A percentile compares a stretch with the other conserved stretches of the same genome.
phyloP scores from a whole-genome alignment of 2,329 filamentous ascomycete species.

The Xylariaceae sp. region DNA sequence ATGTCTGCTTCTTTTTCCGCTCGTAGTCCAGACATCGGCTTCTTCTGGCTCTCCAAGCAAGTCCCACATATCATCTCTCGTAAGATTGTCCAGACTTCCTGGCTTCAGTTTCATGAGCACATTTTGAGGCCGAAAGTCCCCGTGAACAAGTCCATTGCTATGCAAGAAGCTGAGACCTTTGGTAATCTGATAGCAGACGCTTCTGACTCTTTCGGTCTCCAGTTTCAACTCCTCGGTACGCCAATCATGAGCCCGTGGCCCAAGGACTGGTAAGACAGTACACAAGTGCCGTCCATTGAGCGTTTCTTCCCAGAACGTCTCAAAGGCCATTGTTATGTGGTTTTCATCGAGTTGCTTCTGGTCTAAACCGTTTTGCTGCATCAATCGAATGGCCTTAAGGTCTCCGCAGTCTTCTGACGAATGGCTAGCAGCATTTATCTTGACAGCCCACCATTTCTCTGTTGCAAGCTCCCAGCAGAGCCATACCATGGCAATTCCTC shows the following conservation, averaged over 20 bases:
- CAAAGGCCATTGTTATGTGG: conserved; percentile 14
- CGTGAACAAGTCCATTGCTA: conserved; percentile 23
- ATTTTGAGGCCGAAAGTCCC: conserved; percentile 24
- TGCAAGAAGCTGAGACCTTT: conserved; percentile 21
- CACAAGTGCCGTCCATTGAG: conserved; percentile 30
- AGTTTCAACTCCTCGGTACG: not conserved
- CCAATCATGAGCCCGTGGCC: conserved; percentile 16
- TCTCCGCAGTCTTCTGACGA: conserved; percentile 20
- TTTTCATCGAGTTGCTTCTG: conserved; percentile 1
- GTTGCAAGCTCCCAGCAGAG: conserved; percentile 24
- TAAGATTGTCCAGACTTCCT: conserved; percentile 2
- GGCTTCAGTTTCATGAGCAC: conserved; percentile 23
- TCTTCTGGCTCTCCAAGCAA: not conserved
- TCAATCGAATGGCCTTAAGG: not conserved
- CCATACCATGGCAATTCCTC: conserved; percentile 29
- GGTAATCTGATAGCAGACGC: conserved; percentile 19
- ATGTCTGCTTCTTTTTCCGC: not conserved
- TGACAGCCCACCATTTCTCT: conserved; percentile 28
- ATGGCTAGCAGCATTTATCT: conserved; percentile 16
- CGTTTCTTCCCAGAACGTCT: conserved; percentile 22
- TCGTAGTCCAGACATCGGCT: not conserved
- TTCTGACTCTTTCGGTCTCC: not conserved
- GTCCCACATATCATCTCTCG: not conserved
- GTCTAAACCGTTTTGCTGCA: not conserved
- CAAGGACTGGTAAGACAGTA: conserved; percentile 23